These are phyloP conservation scores for Backusella tuberculispora DNA, from an alignment of 192 early-diverging fungal genomes.

Conservation along the genomic window DNA sequence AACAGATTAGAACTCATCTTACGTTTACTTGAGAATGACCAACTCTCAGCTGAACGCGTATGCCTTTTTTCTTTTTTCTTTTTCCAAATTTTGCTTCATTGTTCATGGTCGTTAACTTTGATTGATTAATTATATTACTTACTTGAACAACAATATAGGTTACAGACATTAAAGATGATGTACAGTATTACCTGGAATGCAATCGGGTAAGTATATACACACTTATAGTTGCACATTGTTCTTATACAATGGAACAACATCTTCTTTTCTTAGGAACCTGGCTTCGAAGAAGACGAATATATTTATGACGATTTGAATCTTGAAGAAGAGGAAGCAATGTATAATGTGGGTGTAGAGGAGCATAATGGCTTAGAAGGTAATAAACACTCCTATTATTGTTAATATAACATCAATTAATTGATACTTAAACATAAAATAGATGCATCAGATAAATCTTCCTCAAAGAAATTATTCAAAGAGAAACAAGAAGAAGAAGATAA, in stretches of 20 bases:
- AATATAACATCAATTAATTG: conserved; percentile 1
- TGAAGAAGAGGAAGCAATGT: conserved; percentile 87
- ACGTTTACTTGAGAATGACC: conserved; percentile 92
- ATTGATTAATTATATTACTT: background rate
- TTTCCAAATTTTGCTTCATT: background rate
- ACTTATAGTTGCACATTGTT: background rate
- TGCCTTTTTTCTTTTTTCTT: conserved; percentile 1
- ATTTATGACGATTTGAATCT: conserved; percentile 94
- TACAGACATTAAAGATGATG: conserved; percentile 81
- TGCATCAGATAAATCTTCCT: conserved; percentile 10
- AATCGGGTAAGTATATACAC: conserved; percentile 60
- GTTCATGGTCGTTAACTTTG: background rate
- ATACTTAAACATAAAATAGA: conserved; percentile 20
- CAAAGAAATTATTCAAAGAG: conserved; percentile 44
- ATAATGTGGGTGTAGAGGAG: conserved; percentile 77
- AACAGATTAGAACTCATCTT: conserved; percentile 89
- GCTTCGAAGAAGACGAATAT: conserved; percentile 92
- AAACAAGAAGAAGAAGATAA: conserved; percentile 38
- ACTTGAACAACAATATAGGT: conserved; percentile 51
- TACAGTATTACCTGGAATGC: conserved; percentile 90
- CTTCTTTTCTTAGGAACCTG: conserved; percentile 61
- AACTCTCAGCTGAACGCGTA: conserved; percentile 85
- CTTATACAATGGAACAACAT: background rate
- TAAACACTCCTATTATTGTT: background rate
- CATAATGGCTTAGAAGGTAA: conserved; percentile 46